Percentiles rank a stretch among this genome's conserved stretches.
phyloP scores from a whole-genome alignment of 2,329 filamentous ascomycete genomes.

The Alternaria sp. region DNA sequence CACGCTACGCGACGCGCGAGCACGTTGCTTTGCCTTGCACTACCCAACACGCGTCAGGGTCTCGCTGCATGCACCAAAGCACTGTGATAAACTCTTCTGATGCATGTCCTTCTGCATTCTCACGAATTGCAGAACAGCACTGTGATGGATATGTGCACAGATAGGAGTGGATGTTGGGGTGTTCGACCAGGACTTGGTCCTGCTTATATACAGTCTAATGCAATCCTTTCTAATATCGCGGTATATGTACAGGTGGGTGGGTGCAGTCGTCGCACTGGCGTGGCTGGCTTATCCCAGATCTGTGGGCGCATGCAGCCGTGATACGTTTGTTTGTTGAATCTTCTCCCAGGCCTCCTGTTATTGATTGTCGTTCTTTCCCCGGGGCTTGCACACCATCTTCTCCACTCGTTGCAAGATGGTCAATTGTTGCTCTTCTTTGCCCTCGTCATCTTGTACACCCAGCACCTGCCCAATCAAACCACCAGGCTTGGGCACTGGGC shows the following conservation, averaged over 20 bases:
- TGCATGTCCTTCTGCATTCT: background rate
- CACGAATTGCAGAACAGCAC: background rate
- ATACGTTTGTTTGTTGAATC: background rate
- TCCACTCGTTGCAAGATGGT: constrained; percentile 18
- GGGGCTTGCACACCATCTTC: constrained; percentile 15
- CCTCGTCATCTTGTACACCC: constrained; percentile 60
- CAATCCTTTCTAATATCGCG: background rate
- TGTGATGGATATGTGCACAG: background rate
- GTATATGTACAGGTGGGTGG: background rate
- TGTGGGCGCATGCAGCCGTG: background rate
- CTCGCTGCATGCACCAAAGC: background rate
- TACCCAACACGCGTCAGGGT: background rate
- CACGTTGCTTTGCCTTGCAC: constrained; percentile 8
- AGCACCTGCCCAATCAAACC: constrained; percentile 78
- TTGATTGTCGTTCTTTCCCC: constrained; percentile 14
- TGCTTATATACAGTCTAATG: constrained; percentile 6
- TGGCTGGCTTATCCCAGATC: background rate
- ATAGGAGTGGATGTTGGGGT: background rate
- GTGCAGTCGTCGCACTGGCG: background rate
- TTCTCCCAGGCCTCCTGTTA: constrained; percentile 5
- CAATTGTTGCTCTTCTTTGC: constrained; percentile 17
- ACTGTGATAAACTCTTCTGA: background rate
- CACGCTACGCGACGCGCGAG: constrained; percentile 20
- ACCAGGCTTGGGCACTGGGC: constrained; percentile 88
- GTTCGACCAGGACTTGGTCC: background rate